Base-by-base conservation (phyloP, 495 filamentous ascomycete genomes). In the Podospora tetraspora region DNA sequence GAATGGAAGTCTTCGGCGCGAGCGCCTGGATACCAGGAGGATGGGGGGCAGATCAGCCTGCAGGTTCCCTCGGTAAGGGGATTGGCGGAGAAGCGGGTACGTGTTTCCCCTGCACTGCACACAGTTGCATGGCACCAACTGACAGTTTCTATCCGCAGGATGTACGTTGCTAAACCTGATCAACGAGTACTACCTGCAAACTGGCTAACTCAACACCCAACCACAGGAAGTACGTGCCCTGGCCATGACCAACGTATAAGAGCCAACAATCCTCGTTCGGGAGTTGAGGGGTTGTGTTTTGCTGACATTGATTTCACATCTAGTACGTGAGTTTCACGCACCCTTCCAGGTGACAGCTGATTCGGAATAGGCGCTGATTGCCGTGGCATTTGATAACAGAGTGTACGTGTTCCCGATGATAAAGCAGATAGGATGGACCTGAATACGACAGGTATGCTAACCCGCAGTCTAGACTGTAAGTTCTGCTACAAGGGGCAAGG, bases 211-310 rank as follows among this genome's bases (percentile, higher is more conserved):
- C 24, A 21, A 52, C 56, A 7, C 56, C 13, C 19, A 19, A 22
- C 21, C 32, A 30, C 43, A 64, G 63, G 63, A 64, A 64, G 63
- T 64, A 64, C 24, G 63, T 59, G 21, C 22, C 21, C 10, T 25
- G 58, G 19, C 19, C 43, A 52, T 25, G 22, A 6, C 19, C 43
- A 52, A 52, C 43, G 8, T 1, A 52, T n/a, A n/a, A n/a, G 43
- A 52, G 43, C 7, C 43, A 4, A 13, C 6, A 12, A 16, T 52
- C 19, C 2, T n/a, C 19, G 16, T 8, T 52, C 16, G 43, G 19
- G 43, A 52, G 6, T 19, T n/a, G 16, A 0, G 11, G 19, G 16
- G 43, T 8, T n/a, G 19, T n/a, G 43, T 23, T 23, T 59, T 59
- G 58, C 58, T 59, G 22, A 59, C 21, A 59, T 27, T 59, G 58